Conservation (phyloP, 192 early-diverging fungal genomes). For the Coemansia sp. region DNA sequence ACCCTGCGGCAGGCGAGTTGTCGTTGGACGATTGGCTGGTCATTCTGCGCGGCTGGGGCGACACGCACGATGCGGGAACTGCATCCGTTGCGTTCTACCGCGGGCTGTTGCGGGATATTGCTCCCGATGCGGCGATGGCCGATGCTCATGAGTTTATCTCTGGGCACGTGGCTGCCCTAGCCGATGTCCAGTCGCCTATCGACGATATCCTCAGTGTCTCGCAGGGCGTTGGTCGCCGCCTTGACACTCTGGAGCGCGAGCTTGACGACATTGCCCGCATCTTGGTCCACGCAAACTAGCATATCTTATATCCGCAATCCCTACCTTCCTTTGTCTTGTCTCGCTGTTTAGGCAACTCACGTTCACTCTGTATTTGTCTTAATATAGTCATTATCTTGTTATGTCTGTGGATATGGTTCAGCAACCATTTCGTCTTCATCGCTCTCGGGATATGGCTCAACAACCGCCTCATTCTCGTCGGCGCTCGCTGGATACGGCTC, state of each 20-base stretch:
- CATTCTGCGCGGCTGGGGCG: constrained; percentile 43
- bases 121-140: constrained; percentile 3
- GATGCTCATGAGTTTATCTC: constrained; percentile 26
- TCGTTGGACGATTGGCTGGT: constrained; percentile 50
- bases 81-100: constrained; percentile 35
- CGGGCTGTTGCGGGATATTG: constrained; percentile 38
- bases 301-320: no score
- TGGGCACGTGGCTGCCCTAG: constrained; percentile 28
- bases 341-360: no score
- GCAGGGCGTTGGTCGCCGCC: constrained; percentile 45
- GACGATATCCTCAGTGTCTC: constrained; percentile 50
- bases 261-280: constrained; percentile 48
- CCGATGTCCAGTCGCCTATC: constrained; percentile 38
- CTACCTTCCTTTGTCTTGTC: no score
- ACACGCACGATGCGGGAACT: constrained; percentile 33
- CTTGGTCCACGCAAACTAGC: constrained; percentile 41
- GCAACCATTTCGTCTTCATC: no score
- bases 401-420: no score
- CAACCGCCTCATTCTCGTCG: neutral
- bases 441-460: neutral
- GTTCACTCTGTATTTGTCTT: no score
- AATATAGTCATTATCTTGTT: no score
- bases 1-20: constrained; percentile 25
- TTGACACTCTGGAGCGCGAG: constrained; percentile 48
- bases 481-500: neutral